Percentiles rank a stretch among this genome's conserved stretches.
Evolutionary conservation across 257 asterid genomes (phyloP).

Genomic region (Eucommia ulmoides): DNA sequence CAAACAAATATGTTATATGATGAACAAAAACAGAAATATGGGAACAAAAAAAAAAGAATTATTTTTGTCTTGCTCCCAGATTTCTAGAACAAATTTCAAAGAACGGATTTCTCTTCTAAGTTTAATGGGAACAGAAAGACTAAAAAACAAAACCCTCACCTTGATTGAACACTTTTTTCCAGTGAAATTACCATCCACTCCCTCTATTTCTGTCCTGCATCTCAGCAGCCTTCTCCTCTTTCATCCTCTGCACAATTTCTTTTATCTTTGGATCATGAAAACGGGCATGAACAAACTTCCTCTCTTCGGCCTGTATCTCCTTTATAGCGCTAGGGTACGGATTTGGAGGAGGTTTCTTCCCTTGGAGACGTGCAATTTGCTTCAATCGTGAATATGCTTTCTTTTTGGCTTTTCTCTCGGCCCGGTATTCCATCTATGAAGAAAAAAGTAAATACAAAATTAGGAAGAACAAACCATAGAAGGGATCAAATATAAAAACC

Average conservation of each 20-base stretch:
- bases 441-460: slow-evolving; percentile 6
- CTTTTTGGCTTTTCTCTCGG: slow-evolving; percentile 48
- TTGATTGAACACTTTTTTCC: too few species aligned
- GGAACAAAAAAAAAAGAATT: too few species aligned
- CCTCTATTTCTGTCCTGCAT: slow-evolving; percentile 35
- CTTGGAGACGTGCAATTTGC: slow-evolving; percentile 53
- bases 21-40: too few species aligned
- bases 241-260: slow-evolving; percentile 28
- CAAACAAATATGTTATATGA: too few species aligned
- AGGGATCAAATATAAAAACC: too few species aligned
- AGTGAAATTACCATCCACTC: slow-evolving; percentile 3
- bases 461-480: too few species aligned
- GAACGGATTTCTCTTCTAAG: too few species aligned
- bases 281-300: slow-evolving; percentile 46
- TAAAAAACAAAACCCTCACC: too few species aligned
- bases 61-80: too few species aligned
- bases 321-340: slow-evolving; percentile 69
- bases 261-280: slow-evolving; percentile 30
- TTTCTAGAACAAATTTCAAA: too few species aligned
- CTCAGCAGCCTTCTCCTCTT: slow-evolving; percentile 29
- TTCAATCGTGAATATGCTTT: slow-evolving; percentile 56
- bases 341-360: slow-evolving; percentile 64
- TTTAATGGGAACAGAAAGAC: too few species aligned
- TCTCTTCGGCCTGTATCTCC: slow-evolving; percentile 80
- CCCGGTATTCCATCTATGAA: slow-evolving; percentile 55